Evolutionary conservation across 139 green algal genomes (phyloP).

Genomic region (Closterium sp.): DNA sequence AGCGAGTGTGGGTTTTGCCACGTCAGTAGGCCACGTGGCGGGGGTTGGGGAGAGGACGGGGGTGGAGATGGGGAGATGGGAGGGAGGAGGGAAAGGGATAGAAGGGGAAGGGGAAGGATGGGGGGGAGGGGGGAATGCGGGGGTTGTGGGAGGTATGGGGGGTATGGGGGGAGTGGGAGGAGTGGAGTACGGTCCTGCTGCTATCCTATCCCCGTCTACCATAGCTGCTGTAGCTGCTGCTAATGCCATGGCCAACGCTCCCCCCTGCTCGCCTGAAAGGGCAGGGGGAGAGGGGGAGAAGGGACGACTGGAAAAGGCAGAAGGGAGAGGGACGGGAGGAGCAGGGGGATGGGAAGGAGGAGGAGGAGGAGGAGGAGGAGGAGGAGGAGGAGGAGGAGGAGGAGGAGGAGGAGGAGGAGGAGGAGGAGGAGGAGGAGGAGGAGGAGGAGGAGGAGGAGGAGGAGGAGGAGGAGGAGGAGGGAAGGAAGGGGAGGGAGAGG

Average conservation of each 20-base stretch:
- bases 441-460: no score
- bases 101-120: neutral
- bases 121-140: neutral
- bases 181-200: neutral
- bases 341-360: neutral
- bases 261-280: neutral
- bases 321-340: neutral
- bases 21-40: neutral
- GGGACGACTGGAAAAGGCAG: no score
- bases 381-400: neutral
- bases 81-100: neutral
- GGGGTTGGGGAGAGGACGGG: neutral
- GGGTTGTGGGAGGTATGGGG: neutral
- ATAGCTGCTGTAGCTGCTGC: neutral
- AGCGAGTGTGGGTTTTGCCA: no score
- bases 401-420: neutral
- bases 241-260: neutral
- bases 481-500: no score
- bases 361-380: neutral
- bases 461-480: no score
- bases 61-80: neutral
- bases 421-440: no score
- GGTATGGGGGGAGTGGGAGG: neutral
- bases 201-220: neutral
- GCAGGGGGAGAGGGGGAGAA: neutral